Percentiles rank a stretch among this genome's conserved stretches.
Evolutionary conservation across 1,284 basidiomycete species (phyloP).

Genomic region (Bondarzewia mesenterica): DNA sequence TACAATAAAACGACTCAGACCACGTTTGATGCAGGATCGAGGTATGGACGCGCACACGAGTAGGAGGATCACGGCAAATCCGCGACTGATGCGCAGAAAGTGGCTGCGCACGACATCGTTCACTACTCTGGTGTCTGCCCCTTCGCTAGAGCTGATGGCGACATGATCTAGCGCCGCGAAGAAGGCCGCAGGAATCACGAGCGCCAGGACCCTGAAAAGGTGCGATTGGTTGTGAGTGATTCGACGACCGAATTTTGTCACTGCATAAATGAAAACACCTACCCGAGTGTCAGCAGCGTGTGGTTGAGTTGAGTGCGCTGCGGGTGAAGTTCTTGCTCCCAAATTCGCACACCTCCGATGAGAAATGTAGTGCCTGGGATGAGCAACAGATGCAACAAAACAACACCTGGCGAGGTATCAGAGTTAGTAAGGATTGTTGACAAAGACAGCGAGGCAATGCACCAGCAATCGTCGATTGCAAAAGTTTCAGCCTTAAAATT

Average conservation of each 20-base stretch:
- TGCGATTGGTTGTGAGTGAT: not conserved
- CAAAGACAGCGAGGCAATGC: conserved; percentile 7
- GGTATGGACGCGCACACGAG: conserved; percentile 51
- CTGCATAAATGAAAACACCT: conserved; percentile 11
- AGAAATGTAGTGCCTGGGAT: conserved; percentile 55
- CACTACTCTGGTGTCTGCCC: conserved; percentile 21
- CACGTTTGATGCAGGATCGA: not conserved
- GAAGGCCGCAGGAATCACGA: conserved; percentile 56
- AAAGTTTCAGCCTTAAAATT: conserved; percentile 37
- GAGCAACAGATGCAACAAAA: conserved; percentile 52
- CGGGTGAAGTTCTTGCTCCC: conserved; percentile 40
- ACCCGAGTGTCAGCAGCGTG: conserved; percentile 60
- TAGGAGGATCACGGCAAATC: conserved; percentile 51
- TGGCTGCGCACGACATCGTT: conserved; percentile 30
- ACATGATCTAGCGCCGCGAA: conserved; percentile 52
- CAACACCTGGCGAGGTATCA: conserved; percentile 35
- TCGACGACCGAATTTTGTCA: too few relatives aligned
- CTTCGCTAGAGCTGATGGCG: conserved; percentile 16
- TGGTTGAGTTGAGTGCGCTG: conserved; percentile 55
- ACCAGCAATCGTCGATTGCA: conserved; percentile 57
- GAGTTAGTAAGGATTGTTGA: not conserved
- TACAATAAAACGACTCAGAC: not conserved
- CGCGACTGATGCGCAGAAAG: conserved; percentile 54
- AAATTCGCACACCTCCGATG: conserved; percentile 48
- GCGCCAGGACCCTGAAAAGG: conserved; percentile 42